Percentiles rank a stretch among this genome's conserved stretches.
Evolutionary conservation across 768 basidiomycete genomes (phyloP).

Genomic region (Russula sp.): DNA sequence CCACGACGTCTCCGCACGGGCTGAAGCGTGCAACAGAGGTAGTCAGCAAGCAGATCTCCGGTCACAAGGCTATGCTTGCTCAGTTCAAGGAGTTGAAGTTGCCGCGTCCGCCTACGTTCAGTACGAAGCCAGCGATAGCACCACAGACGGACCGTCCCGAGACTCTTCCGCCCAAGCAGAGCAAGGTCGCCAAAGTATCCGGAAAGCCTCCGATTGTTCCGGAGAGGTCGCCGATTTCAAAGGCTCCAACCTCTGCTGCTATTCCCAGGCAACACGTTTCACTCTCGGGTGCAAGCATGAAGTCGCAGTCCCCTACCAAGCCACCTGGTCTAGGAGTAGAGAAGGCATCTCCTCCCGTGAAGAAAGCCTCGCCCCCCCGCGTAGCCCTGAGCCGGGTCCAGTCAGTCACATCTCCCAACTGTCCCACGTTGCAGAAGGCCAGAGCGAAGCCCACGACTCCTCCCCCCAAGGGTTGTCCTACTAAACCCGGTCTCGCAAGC

Average conservation of each 20-base stretch:
- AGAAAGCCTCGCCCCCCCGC: neutral
- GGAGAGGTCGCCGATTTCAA: neutral
- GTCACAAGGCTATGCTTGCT: slow-evolving; percentile 15
- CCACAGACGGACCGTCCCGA: neutral
- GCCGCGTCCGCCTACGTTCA: slow-evolving; percentile 9
- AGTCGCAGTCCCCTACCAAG: neutral
- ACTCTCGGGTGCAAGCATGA: neutral
- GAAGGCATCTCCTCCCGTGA: neutral
- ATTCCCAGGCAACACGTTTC: neutral
- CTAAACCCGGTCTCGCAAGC: neutral
- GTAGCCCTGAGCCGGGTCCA: neutral
- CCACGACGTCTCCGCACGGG: neutral
- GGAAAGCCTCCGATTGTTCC: neutral
- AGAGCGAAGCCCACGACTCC: neutral
- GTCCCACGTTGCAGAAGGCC: neutral
- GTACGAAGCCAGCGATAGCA: neutral
- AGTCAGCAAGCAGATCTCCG: slow-evolving; percentile 12
- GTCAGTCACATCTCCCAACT: neutral
- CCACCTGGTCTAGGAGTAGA: neutral
- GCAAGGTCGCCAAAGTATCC: slow-evolving; percentile 1
- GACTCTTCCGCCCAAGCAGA: neutral
- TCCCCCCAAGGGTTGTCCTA: neutral
- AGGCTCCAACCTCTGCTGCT: neutral
- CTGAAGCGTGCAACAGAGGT: slow-evolving; percentile 16
- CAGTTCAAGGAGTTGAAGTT: slow-evolving; percentile 13